Percentiles rank a stretch among this genome's conserved stretches.
phyloP scores from a whole-genome alignment of 2,329 filamentous ascomycete genomes.

The Bimuria novae-zelandiae region DNA sequence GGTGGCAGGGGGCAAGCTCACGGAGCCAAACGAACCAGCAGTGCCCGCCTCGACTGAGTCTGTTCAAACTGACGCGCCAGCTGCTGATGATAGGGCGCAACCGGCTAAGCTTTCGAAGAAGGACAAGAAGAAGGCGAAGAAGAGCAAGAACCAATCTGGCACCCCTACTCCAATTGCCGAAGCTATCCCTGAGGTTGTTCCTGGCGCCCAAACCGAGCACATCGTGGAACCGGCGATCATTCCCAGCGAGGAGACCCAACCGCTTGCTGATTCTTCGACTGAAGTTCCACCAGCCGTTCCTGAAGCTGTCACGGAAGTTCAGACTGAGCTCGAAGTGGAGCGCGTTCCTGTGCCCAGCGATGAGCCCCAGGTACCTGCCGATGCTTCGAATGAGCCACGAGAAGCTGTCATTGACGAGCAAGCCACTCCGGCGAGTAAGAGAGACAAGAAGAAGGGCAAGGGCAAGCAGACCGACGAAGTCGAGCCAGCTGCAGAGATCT shows the following conservation, averaged over 20 bases:
- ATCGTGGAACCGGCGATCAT: background rate
- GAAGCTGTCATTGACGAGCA: background rate
- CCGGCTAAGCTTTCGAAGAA: constrained; percentile 18
- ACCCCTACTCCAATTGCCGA: constrained; percentile 15
- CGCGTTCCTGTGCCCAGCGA: background rate
- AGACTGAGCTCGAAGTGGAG: background rate
- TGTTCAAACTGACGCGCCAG: constrained; percentile 1
- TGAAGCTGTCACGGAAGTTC: background rate
- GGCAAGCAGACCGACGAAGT: background rate
- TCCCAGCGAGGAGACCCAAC: background rate
- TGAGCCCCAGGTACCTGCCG: background rate
- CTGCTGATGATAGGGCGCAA: constrained; percentile 11
- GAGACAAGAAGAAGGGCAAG: background rate
- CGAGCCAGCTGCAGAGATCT: background rate
- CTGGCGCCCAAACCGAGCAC: constrained; percentile 6
- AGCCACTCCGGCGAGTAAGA: background rate
- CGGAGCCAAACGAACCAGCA: background rate
- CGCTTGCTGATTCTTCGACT: background rate
- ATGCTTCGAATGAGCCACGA: background rate
- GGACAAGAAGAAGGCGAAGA: constrained; percentile 12
- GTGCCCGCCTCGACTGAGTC: background rate
- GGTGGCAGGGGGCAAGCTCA: constrained; percentile 4
- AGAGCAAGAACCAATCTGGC: constrained; percentile 11
- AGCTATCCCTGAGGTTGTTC: constrained; percentile 6
- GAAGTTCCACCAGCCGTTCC: background rate